A percentile compares a stretch with the other conserved stretches of the same genome.
These are phyloP conservation scores for Populus hybrid DNA, from an alignment of 441 rosid species.

Conservation along the genomic window DNA sequence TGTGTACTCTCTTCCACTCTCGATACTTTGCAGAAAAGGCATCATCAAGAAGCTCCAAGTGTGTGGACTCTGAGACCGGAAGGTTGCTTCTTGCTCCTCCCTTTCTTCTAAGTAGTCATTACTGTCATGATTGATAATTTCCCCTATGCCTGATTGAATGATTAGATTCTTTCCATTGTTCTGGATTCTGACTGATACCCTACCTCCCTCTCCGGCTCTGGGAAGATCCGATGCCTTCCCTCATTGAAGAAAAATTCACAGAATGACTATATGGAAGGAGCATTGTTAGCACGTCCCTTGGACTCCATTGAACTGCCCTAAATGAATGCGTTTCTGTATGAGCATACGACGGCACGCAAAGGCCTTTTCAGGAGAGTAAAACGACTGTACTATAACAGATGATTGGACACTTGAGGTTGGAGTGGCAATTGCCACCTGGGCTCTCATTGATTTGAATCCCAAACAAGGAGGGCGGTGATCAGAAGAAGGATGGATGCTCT, in stretches of 20 bases:
- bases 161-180: conserved; percentile 19
- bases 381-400: background rate
- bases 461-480: conserved; percentile 19
- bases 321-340: conserved; percentile 39
- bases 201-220: conserved; percentile 13
- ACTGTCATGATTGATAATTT: conserved; percentile 41
- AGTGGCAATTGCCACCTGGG: conserved; percentile 23
- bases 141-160: conserved; percentile 27
- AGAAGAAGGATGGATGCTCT: conserved; percentile 29
- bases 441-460: conserved; percentile 19
- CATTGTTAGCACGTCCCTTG: conserved; percentile 53
- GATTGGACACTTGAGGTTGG: background rate
- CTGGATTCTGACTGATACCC: background rate
- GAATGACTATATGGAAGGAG: conserved; percentile 39
- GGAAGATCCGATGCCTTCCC: conserved; percentile 6
- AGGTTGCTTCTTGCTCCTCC: conserved; percentile 53
- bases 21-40: conserved; percentile 27
- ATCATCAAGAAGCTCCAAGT: conserved; percentile 55
- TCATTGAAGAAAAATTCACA: conserved; percentile 7
- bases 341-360: conserved; percentile 27
- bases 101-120: conserved; percentile 40
- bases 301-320: conserved; percentile 50
- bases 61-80: conserved; percentile 43
- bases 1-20: conserved; percentile 14
- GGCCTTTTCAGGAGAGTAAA: background rate